Percentiles rank a stretch among this genome's conserved stretches.
These are phyloP conservation scores for Lachnellula subtilissima DNA, from an alignment of 2,329 filamentous ascomycete genomes.

Conservation along the genomic window DNA sequence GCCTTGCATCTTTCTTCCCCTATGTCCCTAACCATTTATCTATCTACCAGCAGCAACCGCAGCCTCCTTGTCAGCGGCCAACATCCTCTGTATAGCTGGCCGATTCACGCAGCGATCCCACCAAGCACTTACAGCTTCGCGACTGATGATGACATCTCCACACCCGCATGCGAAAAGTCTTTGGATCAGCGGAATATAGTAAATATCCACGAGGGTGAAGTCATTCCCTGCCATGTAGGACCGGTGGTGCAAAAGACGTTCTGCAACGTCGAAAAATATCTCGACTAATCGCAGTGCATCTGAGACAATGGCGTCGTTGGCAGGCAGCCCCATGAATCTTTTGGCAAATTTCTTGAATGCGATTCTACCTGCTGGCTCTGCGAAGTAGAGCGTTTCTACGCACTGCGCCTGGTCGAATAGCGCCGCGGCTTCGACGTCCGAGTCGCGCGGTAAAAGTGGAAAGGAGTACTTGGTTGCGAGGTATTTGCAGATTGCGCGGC, in stretches of 20 bases:
- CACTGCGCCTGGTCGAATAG: slow-evolving; percentile 41
- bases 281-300: slow-evolving; percentile 36
- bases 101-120: slow-evolving; percentile 37
- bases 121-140: slow-evolving; percentile 37
- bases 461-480: slow-evolving; percentile 42
- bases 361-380: slow-evolving; percentile 40
- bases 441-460: slow-evolving; percentile 37
- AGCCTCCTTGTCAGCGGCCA: slow-evolving; percentile 35
- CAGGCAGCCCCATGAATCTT: slow-evolving; percentile 38
- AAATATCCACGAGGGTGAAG: slow-evolving; percentile 43
- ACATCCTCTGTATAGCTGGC: slow-evolving; percentile 35
- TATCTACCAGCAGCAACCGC: slow-evolving; percentile 25
- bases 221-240: slow-evolving; percentile 42
- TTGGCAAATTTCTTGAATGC: slow-evolving; percentile 43
- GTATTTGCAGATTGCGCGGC: slow-evolving; percentile 44
- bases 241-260: slow-evolving; percentile 35
- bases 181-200: slow-evolving; percentile 42
- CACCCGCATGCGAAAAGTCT: slow-evolving; percentile 40
- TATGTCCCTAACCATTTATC: slow-evolving; percentile 3
- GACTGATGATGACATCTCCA: slow-evolving; percentile 34
- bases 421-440: slow-evolving; percentile 38
- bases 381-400: slow-evolving; percentile 40
- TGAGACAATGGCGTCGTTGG: slow-evolving; percentile 38
- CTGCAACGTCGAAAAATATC: slow-evolving; percentile 40
- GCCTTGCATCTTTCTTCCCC: too few relatives aligned